These are phyloP conservation scores for Pythium dissimile DNA, from an alignment of 352 stramenopile species.

Conservation along the genomic window DNA sequence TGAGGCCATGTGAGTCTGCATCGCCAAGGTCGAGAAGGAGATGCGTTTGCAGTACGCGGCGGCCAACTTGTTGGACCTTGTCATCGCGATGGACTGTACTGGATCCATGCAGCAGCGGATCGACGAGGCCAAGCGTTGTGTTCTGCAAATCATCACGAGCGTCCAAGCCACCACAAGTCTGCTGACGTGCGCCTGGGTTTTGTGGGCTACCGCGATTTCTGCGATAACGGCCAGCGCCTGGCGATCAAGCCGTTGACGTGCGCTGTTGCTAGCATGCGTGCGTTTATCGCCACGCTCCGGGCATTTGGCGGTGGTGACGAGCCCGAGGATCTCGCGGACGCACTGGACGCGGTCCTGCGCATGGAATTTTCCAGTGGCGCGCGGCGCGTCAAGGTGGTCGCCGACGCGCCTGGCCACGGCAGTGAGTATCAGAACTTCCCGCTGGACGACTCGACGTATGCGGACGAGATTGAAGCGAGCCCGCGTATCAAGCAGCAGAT, in stretches of 20 bases:
- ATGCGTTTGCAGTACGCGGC: slow-evolving; percentile 16
- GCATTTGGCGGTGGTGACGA: slow-evolving; percentile 34
- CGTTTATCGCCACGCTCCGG: slow-evolving; percentile 24
- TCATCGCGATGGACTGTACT: slow-evolving; percentile 51
- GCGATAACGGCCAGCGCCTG: slow-evolving; percentile 23
- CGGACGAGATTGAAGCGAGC: slow-evolving; percentile 14
- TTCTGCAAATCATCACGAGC: slow-evolving; percentile 29
- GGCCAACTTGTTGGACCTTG: slow-evolving; percentile 30
- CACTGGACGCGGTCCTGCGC: slow-evolving; percentile 19
- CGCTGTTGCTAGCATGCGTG: slow-evolving; percentile 8
- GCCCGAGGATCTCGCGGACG: slow-evolving; percentile 35
- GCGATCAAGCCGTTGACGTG: slow-evolving; percentile 22
- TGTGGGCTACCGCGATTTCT: slow-evolving; percentile 44
- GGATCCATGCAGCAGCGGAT: slow-evolving; percentile 36
- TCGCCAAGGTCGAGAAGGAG: slow-evolving; percentile 15
- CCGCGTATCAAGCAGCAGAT: slow-evolving; percentile 36
- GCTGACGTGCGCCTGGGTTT: slow-evolving; percentile 32
- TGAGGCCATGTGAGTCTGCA: slow-evolving; percentile 19
- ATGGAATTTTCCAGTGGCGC: slow-evolving; percentile 27
- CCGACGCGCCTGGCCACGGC: slow-evolving; percentile 35
- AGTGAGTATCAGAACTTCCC: slow-evolving; percentile 20
- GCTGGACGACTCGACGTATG: slow-evolving; percentile 10
- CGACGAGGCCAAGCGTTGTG: slow-evolving; percentile 19
- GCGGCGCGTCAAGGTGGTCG: slow-evolving; percentile 31
- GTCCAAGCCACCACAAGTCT: slow-evolving; percentile 19